Evolutionary conservation across 371 early-diverging fungal genomes (phyloP), one percentile per base, ranked within the genome.

Genomic region (Mucor mucedo): DNA sequence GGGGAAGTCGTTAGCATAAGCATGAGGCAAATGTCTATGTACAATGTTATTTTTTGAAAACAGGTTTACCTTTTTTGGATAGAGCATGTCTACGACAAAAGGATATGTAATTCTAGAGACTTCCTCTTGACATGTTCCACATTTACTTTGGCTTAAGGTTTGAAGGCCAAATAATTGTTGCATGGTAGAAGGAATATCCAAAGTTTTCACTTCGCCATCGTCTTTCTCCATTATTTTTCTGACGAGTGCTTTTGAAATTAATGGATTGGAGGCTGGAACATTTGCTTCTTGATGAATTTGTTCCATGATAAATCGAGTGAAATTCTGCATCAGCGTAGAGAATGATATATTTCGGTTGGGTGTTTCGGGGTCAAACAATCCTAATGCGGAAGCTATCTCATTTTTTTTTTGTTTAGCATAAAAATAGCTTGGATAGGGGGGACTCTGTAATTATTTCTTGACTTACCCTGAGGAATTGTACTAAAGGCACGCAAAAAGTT

Each of bases 231-330:
- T 63, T 14, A 63, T 57, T 8, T 58, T 52, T 10, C 45, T 44
- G 6, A 54, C 50, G 13, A 72, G 44, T 1, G 70, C 60, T 48
- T 69, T 71, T 11, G 66, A 74, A 3, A 79, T 75, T n/a, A 75
- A 33, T 2, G 83, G 80, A 45, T 82, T 82, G 0, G 27, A 52
- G 4, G 64, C 45, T 6, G 73, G 56, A 16, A 49, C 41, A 42
- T 83, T 77, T n/a, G 85, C 81, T 54, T 95, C 96, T 53, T 82
- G 87, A 63, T 89, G 89, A 14, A 93, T 80, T 67, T 93, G 93
- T 71, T 96, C 97, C 63, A 96, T 78, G 14, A 98, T 81, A 70
- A 98, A 97, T 10, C 98, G 90, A 60, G 87, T 83, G 59, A 92
- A 93, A 44, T 86, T 91, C 62, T 95, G 96, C 39, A 94, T 92